These are phyloP conservation scores for Solanum arcanum DNA, from an alignment of 257 asterid genomes.

Conservation along the genomic window DNA sequence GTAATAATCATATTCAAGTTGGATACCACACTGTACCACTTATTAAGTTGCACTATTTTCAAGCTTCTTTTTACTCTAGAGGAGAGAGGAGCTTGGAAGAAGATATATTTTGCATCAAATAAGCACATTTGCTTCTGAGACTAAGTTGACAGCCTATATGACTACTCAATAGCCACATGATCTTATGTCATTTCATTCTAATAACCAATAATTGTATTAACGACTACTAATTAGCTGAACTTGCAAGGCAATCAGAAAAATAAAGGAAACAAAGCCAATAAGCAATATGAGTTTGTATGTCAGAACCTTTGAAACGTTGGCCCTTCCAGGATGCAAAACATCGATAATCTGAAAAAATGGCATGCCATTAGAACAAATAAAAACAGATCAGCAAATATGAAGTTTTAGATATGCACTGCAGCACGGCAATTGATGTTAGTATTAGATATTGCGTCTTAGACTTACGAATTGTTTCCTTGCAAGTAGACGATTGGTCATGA, in stretches of 20 bases:
- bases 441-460: background rate
- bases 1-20: background rate
- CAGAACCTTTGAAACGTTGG: conserved; percentile 60
- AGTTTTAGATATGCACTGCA: background rate
- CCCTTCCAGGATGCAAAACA: conserved; percentile 63
- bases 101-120: background rate
- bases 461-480: conserved; percentile 65
- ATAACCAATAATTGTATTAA: background rate
- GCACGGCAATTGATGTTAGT: background rate
- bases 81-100: background rate
- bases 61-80: background rate
- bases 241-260: background rate
- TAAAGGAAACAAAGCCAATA: background rate
- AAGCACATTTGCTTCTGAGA: background rate
- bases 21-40: background rate
- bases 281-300: background rate
- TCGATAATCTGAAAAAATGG: conserved; percentile 29
- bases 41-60: background rate
- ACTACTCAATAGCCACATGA: background rate
- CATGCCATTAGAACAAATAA: background rate
- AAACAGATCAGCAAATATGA: background rate
- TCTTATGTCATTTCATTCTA: background rate
- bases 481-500: conserved; percentile 65
- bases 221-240: background rate
- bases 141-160: background rate